These are phyloP conservation scores for Zygoascus meyerae DNA, from an alignment of 1,139 yeast genomes.

Conservation along the genomic window DNA sequence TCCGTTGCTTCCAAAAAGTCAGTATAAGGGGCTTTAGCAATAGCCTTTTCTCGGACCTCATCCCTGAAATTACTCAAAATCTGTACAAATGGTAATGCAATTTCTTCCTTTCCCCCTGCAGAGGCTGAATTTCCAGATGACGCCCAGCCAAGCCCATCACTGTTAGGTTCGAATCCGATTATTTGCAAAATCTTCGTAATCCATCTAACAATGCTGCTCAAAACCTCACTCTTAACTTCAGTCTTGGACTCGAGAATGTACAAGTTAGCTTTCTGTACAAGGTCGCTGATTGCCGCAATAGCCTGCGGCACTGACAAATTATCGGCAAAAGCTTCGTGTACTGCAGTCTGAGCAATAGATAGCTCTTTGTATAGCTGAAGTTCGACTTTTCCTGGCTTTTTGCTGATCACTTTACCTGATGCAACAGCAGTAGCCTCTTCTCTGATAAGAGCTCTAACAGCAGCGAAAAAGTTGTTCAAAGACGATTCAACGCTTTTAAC, in stretches of 20 bases:
- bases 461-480: slow-evolving; percentile 75
- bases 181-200: slow-evolving; percentile 62
- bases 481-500: slow-evolving; percentile 71
- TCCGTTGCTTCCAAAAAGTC: slow-evolving; percentile 59
- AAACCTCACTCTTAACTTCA: slow-evolving; percentile 58
- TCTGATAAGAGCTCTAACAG: slow-evolving; percentile 68
- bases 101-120: slow-evolving; percentile 51
- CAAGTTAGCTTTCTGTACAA: slow-evolving; percentile 64
- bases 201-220: slow-evolving; percentile 60
- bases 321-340: slow-evolving; percentile 79
- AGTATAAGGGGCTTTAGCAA: slow-evolving; percentile 49
- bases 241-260: slow-evolving; percentile 52
- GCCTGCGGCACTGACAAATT: slow-evolving; percentile 77
- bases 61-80: slow-evolving; percentile 78
- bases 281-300: slow-evolving; percentile 55
- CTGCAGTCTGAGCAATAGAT: slow-evolving; percentile 50
- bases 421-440: slow-evolving; percentile 41
- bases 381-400: slow-evolving; percentile 50
- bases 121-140: slow-evolving; percentile 30
- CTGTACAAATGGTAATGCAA: slow-evolving; percentile 72
- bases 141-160: slow-evolving; percentile 76
- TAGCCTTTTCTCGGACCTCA: slow-evolving; percentile 66
- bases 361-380: slow-evolving; percentile 51
- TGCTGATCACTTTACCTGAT: slow-evolving; percentile 60
- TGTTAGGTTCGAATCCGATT: slow-evolving; percentile 68